Base-by-base conservation (phyloP, 495 filamentous ascomycete species). In the Podospora tetraspora region DNA sequence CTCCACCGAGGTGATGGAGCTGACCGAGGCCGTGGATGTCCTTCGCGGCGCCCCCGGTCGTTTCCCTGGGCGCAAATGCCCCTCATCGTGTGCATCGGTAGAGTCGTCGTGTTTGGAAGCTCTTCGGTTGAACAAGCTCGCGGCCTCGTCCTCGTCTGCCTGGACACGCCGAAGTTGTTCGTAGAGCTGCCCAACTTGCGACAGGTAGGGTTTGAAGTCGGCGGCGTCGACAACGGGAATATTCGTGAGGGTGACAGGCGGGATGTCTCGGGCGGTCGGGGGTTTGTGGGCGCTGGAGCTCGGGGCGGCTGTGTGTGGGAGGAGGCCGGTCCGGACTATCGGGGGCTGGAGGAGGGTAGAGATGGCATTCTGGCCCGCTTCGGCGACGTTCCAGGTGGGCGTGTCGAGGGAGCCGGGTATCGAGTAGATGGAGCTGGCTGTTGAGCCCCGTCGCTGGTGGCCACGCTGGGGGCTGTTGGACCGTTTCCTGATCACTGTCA, bases 341-440 rank as follows among this genome's bases (percentile, higher is more conserved):
- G 96, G 94, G 21, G 92, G 88, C 74, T 97, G 93, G 22, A 98
- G 85, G 16, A 99, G 85, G 3, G 91, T 95, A 25, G 95, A 97
- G 73, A 99, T 98, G 68, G 95, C 92, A 86, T 97, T 97, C 70
- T 92, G 90, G 9, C 89, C 88, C 6, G 87, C 85, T 74, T 97
- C 93, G 30, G 88, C 84, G 63, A 83, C 80, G 75, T 79, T 81
- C 82, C 85, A 81, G 75, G 76, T 84, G 25, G 72, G 73, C 27
- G 85, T 86, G 71, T 97, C 92, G 68, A 97, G 78, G 56, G 90
- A 84, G 27, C 89, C 90, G 24, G 90, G 90, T 69, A 92, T 85
- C 62, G 94, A 97, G 72, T 86, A 86, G 72, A 94, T 86, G 27
- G 94, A 97, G 83, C 93, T 96, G 34, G 94, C 90, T 4, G 88